Base-by-base conservation (phyloP, 2,329 filamentous ascomycete genomes). In the Fusarium transvaalense region DNA sequence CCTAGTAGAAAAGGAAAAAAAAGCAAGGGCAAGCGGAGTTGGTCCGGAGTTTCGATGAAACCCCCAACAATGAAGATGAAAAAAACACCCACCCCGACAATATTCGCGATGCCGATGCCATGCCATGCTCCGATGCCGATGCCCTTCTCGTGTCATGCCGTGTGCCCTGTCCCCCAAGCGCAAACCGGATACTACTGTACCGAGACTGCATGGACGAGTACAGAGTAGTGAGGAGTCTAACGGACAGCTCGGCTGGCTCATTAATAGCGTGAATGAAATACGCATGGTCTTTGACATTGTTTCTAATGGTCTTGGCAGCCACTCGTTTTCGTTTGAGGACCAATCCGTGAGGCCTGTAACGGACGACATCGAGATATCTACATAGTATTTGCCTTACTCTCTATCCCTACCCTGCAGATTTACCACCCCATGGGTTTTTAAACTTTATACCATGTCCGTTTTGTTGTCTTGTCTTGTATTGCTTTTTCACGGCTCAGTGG, bases 331-430 rank as follows among this genome's bases (percentile, higher is more conserved):
- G 34, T 35, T 31, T 34, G 42, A 15, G 29, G 15, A 15, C 48
- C 39, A 63, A 61, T 39, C 61, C 61, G 39, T 63, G 39, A 55
- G 47, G 41, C 42, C 23, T 7, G 31, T 50, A 46, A 37, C 37
- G 41, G 42, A 70, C 31, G 21, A 47, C 60, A 64, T 69, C 62
- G 66, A 70, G 66, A 70, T 51, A 39, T n/a, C 31, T n/a, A n/a
- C n/a, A n/a, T n/a, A n/a, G n/a, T n/a, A n/a, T n/a, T n/a, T 27
- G 8, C 21, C n/a, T 13, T 45, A 9, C 9, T 15, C 21, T n/a
- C n/a, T n/a, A n/a, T n/a, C n/a, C n/a, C n/a, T 35, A 32, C 31
- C 31, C 21, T 35, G 46, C 21, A 35, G 25, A 19, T 31, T 45
- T 13, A 25, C 14, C 39, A 25, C 21, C 42, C 27, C 25, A 31